Evolutionary conservation across 2,329 filamentous ascomycete genomes (phyloP), one percentile per base, ranked within the genome.

Genomic region (Aureobasidium sp.): DNA sequence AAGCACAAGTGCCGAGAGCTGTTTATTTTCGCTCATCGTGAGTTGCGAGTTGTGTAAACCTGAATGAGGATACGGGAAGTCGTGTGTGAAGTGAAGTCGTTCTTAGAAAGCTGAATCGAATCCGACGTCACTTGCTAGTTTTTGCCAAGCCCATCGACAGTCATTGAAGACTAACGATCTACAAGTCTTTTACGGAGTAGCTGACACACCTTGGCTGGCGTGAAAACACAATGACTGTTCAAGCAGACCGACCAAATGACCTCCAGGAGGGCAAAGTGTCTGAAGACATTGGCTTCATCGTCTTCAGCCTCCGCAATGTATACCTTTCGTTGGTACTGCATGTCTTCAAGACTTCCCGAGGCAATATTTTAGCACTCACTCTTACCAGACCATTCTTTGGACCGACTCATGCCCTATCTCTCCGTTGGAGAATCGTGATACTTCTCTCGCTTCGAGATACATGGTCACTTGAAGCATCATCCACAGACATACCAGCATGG

Each of bases 1-100:
- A 9, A 76, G 67, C 3, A 76, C 70, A 15, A 76, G 65, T 20
- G 73, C 73, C 66, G 70, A 72, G 5, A 53, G 20, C 29, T 53
- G 46, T 15, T 53, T 53, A 13, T 12, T 36, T 34, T 32, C 36
- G 7, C 13, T 3, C 55, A 58, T 58, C 6, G 7, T 39, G 42
- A 17, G 17, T n/a, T 17, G 8, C 15, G 23, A 9, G 4, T 3
- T 29, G 44, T 29, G 13, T 2, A 29, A 37, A 12, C 27, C 29
- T 12, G n/a, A 27, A 37, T 17, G 1, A 17, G 20, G 27, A n/a
- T 20, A 4, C 2, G 8, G 13, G 9, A 13, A 17, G 27, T 8
- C 17, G 23, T 27, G 34, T 52, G 5, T n/a, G 50, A 23, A 5
- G 34, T 23, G 12, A 39, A 10, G 34, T 39, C 13, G 50, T 23